Conservation (phyloP, 202 grass and related monocot genomes). For the Panicum hallii region DNA sequence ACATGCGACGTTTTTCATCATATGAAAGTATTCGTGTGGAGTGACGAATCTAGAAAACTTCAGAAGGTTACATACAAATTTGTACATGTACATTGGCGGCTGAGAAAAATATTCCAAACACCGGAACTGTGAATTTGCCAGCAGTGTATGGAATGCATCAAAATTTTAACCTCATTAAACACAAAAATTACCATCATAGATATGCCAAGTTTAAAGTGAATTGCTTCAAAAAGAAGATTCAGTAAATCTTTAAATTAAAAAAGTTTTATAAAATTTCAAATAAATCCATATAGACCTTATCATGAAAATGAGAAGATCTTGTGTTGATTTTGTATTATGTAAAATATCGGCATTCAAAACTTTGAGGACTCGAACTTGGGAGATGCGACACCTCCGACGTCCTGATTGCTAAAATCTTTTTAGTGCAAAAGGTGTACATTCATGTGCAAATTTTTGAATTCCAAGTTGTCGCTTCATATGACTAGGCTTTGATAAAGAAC, state of each 20-base stretch:
- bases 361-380: neutral
- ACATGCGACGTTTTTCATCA: constrained; percentile 16
- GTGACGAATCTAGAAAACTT: neutral
- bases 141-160: neutral
- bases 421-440: neutral
- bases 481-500: neutral
- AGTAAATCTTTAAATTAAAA: no score
- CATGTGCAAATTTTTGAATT: neutral
- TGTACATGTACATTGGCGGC: neutral
- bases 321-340: no score
- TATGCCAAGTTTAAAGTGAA: neutral
- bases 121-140: neutral
- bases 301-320: no score
- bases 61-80: neutral
- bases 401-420: neutral
- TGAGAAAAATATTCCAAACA: neutral
- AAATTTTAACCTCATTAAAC: neutral
- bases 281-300: no score
- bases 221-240: no score
- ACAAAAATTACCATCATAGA: neutral
- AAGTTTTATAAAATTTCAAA: no score
- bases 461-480: neutral
- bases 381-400: neutral
- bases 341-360: neutral
- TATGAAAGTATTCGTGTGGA: neutral